Evolutionary conservation across 345 rosid species (phyloP), one percentile per base, ranked within the genome.

Genomic region (Bruguiera parviflora): DNA sequence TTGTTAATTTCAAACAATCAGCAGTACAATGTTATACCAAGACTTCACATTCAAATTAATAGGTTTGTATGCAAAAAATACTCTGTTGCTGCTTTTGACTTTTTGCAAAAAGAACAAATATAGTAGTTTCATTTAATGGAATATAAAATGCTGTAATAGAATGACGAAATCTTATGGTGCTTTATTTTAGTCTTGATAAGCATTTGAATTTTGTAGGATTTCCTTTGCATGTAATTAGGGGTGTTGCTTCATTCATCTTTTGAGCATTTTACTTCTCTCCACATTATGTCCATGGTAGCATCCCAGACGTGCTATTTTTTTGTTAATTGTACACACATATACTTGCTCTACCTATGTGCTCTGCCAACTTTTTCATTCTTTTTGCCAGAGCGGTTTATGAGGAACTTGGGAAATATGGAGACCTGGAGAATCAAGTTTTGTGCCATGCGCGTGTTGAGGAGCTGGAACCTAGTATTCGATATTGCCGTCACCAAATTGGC

Each of bases 371-470:
- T 32, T 5, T 24, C 22, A 13, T 31, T 32, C 46, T 60, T 33
- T 78, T 55, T 65, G 66, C 49, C 72, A 96, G 99, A 80, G 92
- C 99, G 74, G 98, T 92, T 66, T 96, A 96, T 73, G 98, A 89
- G 84, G 96, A 96, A 82, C 95, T 96, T 63, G 95, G 97, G 33
- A 92, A 96, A 81, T 96, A 92, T 81, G 99, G 99, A 76, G 96
- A 90, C 81, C 78, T 89, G 53, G 99, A 95, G 81, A 92, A 92
- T 83, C 99, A 90, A 80, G 84, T 95, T 68, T 83, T 95, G 80
- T 95, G 98, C 53, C 97, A 86, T 79, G 97, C 85, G 73, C 98
- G 91, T 22, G 97, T 92, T 84, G 99, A 89, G 84, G 98, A 95
- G 85, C 89, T 95, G 71, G 99, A 90, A 76, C 98, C 99, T 18